A percentile compares a stretch with the other conserved stretches of the same genome.
These are phyloP conservation scores for Acanthamoeba rhysodes DNA, from an alignment of 208 protist genomes.

Conservation along the genomic window DNA sequence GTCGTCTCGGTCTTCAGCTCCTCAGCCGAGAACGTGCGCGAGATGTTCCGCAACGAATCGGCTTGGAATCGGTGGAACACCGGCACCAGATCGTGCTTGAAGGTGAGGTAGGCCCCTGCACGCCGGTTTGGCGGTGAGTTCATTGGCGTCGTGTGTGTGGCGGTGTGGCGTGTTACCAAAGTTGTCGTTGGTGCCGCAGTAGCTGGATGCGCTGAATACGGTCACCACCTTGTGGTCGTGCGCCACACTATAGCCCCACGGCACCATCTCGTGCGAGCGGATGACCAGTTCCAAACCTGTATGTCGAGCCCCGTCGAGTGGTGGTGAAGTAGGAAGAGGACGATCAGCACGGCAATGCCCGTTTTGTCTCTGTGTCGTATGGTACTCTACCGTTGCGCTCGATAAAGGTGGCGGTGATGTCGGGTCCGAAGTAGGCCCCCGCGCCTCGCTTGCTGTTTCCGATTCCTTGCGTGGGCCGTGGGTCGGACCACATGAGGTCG, in stretches of 20 bases:
- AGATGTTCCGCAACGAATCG: constrained; percentile 49
- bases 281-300: constrained; percentile 88
- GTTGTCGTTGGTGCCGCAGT: constrained; percentile 91
- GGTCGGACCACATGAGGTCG: constrained; percentile 97
- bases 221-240: constrained; percentile 95
- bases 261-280: constrained; percentile 96
- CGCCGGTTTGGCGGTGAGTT: too few species aligned
- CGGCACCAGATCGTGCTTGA: constrained; percentile 47
- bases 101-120: constrained; percentile 11
- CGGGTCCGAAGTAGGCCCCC: constrained; percentile 96
- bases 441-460: constrained; percentile 96
- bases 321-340: not conserved
- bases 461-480: constrained; percentile 89
- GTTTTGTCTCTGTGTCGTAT: too few species aligned
- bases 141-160: not conserved
- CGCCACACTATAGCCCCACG: constrained; percentile 93
- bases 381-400: constrained; percentile 91
- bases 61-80: constrained; percentile 64
- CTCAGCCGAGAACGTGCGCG: constrained; percentile 8
- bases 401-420: constrained; percentile 96
- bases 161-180: constrained; percentile 17
- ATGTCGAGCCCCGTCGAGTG: not conserved
- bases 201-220: constrained; percentile 98
- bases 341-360: too few species aligned
- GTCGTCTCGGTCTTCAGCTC: constrained; percentile 50